Evolutionary conservation across 768 basidiomycete genomes (phyloP), one percentile per base, ranked within the genome.

Genomic region (Coprinellus aureogranulatus): DNA sequence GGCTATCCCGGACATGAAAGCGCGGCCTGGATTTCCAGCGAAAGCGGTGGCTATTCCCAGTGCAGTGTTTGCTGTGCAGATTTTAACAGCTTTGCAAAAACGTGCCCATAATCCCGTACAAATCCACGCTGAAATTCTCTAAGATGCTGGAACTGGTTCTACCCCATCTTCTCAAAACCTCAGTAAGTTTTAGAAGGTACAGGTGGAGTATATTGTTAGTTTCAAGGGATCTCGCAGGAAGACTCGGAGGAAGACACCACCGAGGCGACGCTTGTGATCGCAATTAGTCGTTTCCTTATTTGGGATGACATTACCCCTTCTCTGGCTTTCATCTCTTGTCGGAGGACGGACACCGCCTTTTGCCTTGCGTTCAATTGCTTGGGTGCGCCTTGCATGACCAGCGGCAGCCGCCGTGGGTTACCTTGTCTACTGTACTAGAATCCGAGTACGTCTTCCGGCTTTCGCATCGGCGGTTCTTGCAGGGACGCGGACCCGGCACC

Each of bases 21-120:
- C 34, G 34, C 34, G 8, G 14, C 34, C 6, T 14, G 34, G 14
- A 34, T 34, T 34, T 6, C 8, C 34, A 34, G 34, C 8, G 34
- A 34, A 14, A 34, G 34, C 34, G 34, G 34, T 34, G 34, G 34
- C 34, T n/a, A n/a, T n/a, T n/a, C n/a, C n/a, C n/a, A n/a, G 34
- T 34, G 50, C 12, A 11, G 10, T 27, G 40, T 22, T 41, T 42
- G 53, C 53, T 54, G 53, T 54, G 53, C 42, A 42, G 26, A 25
- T 14, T 37, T 54, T 54, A 42, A 54, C 53, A 54, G 53, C 53
- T 54, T 54, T 54, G 8, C 22, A 42, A 42, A n/a, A 45, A 54
- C 53, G 53, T 52, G 50, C 31, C 31, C 50, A n/a, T 30, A 28
- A 5, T 27, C 31, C 31, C 12, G 34, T 11, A 10, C 23, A 26